Conservation (phyloP, 176 grass and related monocot species). For the Cenchrus fungigraminus region DNA sequence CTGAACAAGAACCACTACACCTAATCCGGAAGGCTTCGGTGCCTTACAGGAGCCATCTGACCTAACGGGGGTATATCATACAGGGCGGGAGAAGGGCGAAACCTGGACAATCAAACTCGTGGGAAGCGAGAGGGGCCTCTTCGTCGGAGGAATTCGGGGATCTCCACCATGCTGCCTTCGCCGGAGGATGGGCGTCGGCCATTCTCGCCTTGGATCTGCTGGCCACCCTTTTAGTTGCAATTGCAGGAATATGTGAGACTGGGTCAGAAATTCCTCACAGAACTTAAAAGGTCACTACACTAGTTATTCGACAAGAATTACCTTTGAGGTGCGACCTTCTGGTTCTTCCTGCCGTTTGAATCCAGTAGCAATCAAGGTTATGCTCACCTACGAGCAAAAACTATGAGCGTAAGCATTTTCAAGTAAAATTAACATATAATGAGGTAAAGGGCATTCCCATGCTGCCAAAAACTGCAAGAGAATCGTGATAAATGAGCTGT, state of each 20-base stretch:
- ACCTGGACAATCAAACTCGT: conserved; percentile 48
- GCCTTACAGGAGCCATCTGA: conserved; percentile 44
- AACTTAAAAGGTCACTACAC: background rate
- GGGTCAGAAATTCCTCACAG: background rate
- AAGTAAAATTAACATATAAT: background rate
- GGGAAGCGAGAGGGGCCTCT: conserved; percentile 70
- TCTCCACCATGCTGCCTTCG: conserved; percentile 69
- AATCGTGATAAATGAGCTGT: background rate
- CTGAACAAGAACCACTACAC: conserved; percentile 29
- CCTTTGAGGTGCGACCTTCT: conserved; percentile 64
- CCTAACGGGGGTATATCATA: conserved; percentile 33
- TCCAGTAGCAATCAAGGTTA: conserved; percentile 90
- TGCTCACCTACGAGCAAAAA: conserved; percentile 71
- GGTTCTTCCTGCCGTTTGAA: conserved; percentile 84
- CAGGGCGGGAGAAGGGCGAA: conserved; percentile 35
- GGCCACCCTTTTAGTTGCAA: conserved; percentile 55
- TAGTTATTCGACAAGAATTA: conserved; percentile 27
- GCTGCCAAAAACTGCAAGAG: background rate
- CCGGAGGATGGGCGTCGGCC: conserved; percentile 44
- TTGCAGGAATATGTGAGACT: conserved; percentile 35
- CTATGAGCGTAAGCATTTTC: conserved; percentile 13
- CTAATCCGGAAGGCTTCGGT: conserved; percentile 25
- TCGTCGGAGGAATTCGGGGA: conserved; percentile 80
- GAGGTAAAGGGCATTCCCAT: background rate
- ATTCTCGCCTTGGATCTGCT: conserved; percentile 55